These are phyloP conservation scores for Punica granatum DNA, from an alignment of 345 rosid genomes.

Conservation along the genomic window DNA sequence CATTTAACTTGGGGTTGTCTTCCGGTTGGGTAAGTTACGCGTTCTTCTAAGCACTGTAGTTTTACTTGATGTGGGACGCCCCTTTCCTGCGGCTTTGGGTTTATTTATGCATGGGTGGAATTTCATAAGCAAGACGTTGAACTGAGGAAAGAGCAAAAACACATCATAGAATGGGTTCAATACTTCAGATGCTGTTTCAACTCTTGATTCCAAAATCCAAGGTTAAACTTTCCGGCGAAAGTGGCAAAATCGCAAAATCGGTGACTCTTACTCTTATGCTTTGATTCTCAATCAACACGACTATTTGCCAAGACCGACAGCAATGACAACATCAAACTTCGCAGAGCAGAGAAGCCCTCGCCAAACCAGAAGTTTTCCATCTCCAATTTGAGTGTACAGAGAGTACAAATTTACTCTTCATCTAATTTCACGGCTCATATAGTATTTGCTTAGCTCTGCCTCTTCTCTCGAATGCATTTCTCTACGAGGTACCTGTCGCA, in stretches of 20 bases:
- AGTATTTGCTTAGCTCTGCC: neutral
- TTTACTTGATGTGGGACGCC: too few relatives aligned
- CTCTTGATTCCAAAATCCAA: neutral
- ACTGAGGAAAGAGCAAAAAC: too few relatives aligned
- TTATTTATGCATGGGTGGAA: too few relatives aligned
- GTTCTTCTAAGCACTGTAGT: too few relatives aligned
- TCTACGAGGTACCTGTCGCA: conserved; percentile 35
- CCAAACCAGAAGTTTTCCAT: too few relatives aligned
- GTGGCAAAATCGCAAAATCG: neutral
- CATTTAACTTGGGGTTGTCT: too few relatives aligned
- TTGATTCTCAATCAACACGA: too few relatives aligned
- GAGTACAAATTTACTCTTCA: neutral
- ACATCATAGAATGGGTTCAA: too few relatives aligned
- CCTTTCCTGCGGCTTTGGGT: too few relatives aligned
- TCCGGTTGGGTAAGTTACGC: too few relatives aligned
- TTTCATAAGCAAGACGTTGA: too few relatives aligned
- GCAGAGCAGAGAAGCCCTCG: neutral
- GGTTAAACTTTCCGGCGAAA: neutral
- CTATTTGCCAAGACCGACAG: neutral
- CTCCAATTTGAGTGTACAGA: neutral
- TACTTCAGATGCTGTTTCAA: neutral
- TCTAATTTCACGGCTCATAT: neutral
- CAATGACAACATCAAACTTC: neutral
- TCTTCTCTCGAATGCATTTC: conserved; percentile 24
- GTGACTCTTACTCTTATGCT: too few relatives aligned